Base-by-base conservation (phyloP, 1,284 basidiomycete species). In the Leccinum ambiguum region DNA sequence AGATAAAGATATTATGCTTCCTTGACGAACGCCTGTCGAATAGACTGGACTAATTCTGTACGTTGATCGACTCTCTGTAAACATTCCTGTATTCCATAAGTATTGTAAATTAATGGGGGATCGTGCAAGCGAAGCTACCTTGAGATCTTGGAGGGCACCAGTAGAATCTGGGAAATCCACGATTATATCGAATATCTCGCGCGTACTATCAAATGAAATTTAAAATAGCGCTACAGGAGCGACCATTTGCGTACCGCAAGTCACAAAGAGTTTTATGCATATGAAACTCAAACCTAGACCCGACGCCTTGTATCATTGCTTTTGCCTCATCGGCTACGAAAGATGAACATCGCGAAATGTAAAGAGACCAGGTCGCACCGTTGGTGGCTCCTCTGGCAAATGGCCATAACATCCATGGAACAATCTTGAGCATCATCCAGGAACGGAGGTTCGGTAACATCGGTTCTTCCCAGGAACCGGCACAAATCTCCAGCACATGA, bases 151-250 rank as follows among this genome's bases (percentile, higher is more conserved):
- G n/a, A 99, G 79, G 1, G 95, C 96, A 2, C 90, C 86, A 67
- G 82, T 81, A 0, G 96, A 97, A 65, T 95, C 92, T 0, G 97
- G 96, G 70, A 89, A 97, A 71, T 96, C 92, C 59, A 97, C 89
- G 65, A 99, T 96, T 65, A 99, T 97, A 69, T 97, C 94, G 72
- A 97, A 98, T 18, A 99, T 89, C 77, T 98, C 94, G 61, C 82
- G 82, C 0, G 90, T 94, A 54, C 94, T 96, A 70, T 11, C 59
- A 23, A 2, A 10, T 62, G n/a, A 30, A 63, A n/a, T 61, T 50
- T 30, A 68, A 21, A 14, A 54, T 2, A 33, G 41, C 3, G 10
- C 16, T 41, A 39, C 23, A 4, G 59, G 26, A 43, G 26, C 2
- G 63, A 48, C 48, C n/a, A 41, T 18, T 61, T 58, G 79, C 85